Base-by-base conservation (phyloP, 495 filamentous ascomycete species). In the Aspergillus sclerotioniger region DNA sequence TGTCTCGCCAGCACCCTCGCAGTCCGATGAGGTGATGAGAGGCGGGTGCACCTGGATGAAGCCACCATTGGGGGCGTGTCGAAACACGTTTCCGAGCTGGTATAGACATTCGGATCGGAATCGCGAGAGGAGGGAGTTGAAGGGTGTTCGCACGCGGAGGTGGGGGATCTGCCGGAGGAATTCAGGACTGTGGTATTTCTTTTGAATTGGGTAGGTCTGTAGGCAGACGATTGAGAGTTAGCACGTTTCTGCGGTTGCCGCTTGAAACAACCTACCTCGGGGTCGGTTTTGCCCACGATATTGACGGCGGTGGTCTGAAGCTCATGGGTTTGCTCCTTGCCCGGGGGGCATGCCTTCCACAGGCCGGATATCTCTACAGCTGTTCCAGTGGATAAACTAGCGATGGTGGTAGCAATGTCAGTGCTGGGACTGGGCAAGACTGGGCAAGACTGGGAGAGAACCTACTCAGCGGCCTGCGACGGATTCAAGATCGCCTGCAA, bases 1-100 rank as follows among this genome's bases (percentile, higher is more conserved):
- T n/a, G 94, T 92, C 68, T 97, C 92, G 3, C 94, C 93, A 5
- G 92, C 95, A 6, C 94, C 95, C 72, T 98, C 94, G 67, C 95
- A 98, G 62, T 98, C 94, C 0, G 95, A 98, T 5, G 94, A 96
- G 7, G 95, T 98, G 64, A 98, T 89, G 58, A 97, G 86, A 6
- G 94, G 94, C 19, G 94, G 87, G 63, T 98, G 93, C 16, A 89
- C 88, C 71, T 98, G 94, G 16, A 90, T 80, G 67, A 93, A 98
- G 29, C 84, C 75, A 25, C 81, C 82, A 51, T 70, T 60, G 31
- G 71, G 70, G 28, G 76, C 70, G 25, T 76, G 68, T 61, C 76
- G 76, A 61, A 97, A 96, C 71, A 88, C 91, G 29, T 78, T 79
- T 54, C 84, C 90, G 25, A 96, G 66, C 44, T 83, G 81, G 54